A percentile compares a stretch with the other conserved stretches of the same genome.
These are phyloP conservation scores for Zymoseptoria crescenta DNA, from an alignment of 2,329 filamentous ascomycete species.

Conservation along the genomic window DNA sequence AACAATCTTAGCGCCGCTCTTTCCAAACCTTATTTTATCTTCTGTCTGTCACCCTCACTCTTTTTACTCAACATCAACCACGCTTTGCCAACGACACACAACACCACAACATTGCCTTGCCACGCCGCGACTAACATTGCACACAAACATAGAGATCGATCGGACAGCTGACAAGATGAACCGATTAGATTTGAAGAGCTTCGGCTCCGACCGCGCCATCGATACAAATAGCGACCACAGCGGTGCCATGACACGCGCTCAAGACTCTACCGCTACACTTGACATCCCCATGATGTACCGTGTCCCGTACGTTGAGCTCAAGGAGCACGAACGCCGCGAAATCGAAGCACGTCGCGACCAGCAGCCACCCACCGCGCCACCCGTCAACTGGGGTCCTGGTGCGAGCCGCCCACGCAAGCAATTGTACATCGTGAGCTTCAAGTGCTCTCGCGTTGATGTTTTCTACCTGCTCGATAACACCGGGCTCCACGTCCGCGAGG, in stretches of 20 bases:
- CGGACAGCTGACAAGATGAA: neutral
- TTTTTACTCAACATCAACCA: conserved; percentile 1
- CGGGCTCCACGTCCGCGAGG: conserved; percentile 78
- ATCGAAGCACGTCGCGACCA: conserved; percentile 15
- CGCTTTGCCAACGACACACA: neutral
- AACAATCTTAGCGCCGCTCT: neutral
- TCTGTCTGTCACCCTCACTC: neutral
- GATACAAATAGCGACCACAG: conserved; percentile 6
- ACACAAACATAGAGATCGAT: neutral
- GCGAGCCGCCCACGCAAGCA: conserved; percentile 44
- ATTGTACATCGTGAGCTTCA: conserved; percentile 89
- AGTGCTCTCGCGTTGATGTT: conserved; percentile 88
- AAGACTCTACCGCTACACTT: conserved; percentile 11
- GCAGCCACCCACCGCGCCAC: conserved; percentile 20
- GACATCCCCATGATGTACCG: conserved; percentile 25
- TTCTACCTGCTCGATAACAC: conserved; percentile 97
- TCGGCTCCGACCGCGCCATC: conserved; percentile 7
- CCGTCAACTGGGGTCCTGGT: conserved; percentile 20
- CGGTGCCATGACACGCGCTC: conserved; percentile 5
- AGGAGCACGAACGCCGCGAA: conserved; percentile 19
- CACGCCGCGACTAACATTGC: neutral
- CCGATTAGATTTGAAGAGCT: conserved; percentile 13
- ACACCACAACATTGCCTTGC: neutral
- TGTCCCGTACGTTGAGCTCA: conserved; percentile 23
- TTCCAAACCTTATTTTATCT: neutral